Conservation (phyloP, 2,329 filamentous ascomycete species). For the Leptographium radiaticola region DNA sequence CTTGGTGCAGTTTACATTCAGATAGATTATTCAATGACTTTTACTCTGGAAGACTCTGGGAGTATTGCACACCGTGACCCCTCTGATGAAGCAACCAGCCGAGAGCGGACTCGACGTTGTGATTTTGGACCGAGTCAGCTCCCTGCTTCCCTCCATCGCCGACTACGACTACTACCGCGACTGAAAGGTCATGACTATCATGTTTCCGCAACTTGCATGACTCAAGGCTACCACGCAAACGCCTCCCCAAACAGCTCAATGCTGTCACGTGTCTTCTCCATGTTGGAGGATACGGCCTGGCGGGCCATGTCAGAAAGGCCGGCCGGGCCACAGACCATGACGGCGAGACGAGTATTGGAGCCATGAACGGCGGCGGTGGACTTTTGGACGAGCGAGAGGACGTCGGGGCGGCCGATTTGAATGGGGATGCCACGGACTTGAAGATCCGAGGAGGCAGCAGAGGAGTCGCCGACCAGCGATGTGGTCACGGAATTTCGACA, state of each 20-base stretch:
- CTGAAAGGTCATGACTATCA: no score
- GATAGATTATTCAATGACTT: no score
- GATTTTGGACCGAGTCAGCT: no score
- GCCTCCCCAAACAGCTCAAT: constrained; percentile 12
- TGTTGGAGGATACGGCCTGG: constrained; percentile 1
- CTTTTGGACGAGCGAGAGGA: constrained; percentile 1
- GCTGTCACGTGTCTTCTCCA: constrained; percentile 4
- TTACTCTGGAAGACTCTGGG: no score
- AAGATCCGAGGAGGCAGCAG: not conserved
- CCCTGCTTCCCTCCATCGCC: no score
- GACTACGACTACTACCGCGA: no score
- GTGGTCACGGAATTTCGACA: not conserved
- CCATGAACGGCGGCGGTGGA: constrained; percentile 1
- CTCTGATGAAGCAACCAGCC: no score
- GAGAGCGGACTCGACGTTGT: no score
- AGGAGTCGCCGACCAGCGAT: not conserved
- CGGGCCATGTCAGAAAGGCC: constrained; percentile 9
- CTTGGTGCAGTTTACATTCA: no score
- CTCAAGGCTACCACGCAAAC: constrained; percentile 9
- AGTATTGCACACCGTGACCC: no score
- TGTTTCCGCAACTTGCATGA: no score
- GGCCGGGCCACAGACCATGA: constrained; percentile 11
- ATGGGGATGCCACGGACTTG: not conserved
- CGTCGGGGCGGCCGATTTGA: constrained; percentile 8
- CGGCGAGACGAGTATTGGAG: constrained; percentile 4